phyloP scores from a whole-genome alignment of 352 stramenopile species.

The Phytophthora agathidicida region DNA sequence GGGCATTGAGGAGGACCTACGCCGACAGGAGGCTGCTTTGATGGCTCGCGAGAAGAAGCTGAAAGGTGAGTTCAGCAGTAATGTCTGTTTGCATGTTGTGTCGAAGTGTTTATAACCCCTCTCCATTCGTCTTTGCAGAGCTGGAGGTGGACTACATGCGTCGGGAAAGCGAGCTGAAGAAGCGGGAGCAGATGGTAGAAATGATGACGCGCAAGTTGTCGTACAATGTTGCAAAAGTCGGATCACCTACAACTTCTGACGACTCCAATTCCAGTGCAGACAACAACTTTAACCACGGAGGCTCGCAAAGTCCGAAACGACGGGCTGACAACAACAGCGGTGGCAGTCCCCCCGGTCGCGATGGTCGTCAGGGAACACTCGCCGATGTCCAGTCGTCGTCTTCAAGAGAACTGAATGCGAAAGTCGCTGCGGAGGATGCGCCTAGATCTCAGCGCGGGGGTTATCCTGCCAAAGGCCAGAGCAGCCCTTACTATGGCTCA shows the following conservation, averaged over 20 bases:
- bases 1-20: conserved; percentile 84
- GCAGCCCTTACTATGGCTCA: conserved; percentile 46
- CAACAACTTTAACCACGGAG: conserved; percentile 67
- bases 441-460: conserved; percentile 41
- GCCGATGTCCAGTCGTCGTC: conserved; percentile 54
- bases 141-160: conserved; percentile 80
- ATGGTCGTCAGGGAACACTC: conserved; percentile 27
- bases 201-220: conserved; percentile 80
- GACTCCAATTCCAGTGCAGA: conserved; percentile 80
- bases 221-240: conserved; percentile 65
- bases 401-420: conserved; percentile 42
- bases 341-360: conserved; percentile 45
- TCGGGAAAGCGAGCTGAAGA: conserved; percentile 83
- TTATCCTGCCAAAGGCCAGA: conserved; percentile 48
- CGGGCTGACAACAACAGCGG: conserved; percentile 47
- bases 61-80: conserved; percentile 46
- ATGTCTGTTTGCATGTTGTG: neutral
- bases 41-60: conserved; percentile 87
- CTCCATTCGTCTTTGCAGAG: conserved; percentile 46
- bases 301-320: conserved; percentile 35
- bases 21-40: conserved; percentile 84
- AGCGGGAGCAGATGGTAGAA: conserved; percentile 86
- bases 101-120: conserved; percentile 4
- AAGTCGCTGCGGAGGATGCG: conserved; percentile 38
- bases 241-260: conserved; percentile 76